phyloP scores from a whole-genome alignment of 2,329 filamentous ascomycete genomes.

The Aureobasidium sp. region DNA sequence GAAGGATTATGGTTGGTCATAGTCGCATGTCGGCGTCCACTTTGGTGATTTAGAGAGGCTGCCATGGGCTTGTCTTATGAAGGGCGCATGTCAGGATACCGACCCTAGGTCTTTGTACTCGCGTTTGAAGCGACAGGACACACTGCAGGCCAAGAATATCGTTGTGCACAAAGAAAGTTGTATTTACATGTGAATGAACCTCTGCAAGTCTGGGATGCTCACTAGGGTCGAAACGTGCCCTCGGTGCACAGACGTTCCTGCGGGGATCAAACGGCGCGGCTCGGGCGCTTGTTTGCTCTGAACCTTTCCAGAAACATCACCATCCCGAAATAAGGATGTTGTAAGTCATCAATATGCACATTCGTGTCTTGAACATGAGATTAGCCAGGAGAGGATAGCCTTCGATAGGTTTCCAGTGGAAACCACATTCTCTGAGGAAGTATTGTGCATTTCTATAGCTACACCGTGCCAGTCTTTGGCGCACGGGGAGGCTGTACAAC shows the following conservation, averaged over 20 bases:
- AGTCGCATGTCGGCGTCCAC: slow-evolving; percentile 12
- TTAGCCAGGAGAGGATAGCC: too few relatives aligned
- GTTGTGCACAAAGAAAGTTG: not conserved
- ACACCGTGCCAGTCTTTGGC: too few relatives aligned
- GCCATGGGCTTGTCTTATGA: slow-evolving; percentile 8
- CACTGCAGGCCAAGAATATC: not conserved
- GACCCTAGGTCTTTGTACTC: not conserved
- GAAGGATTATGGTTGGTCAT: slow-evolving; percentile 10
- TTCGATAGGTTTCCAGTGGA: too few relatives aligned
- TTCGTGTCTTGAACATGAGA: too few relatives aligned
- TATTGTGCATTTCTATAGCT: too few relatives aligned
- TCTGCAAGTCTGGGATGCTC: not conserved
- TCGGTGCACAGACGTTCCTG: not conserved
- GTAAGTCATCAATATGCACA: too few relatives aligned
- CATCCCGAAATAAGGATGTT: too few relatives aligned
- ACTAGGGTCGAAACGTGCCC: not conserved
- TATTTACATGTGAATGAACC: not conserved
- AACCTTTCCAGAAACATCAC: not conserved
- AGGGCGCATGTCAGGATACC: not conserved
- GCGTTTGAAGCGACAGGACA: not conserved
- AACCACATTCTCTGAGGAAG: too few relatives aligned
- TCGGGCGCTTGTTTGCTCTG: not conserved
- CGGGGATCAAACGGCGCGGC: not conserved
- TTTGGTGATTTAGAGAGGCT: slow-evolving; percentile 4
- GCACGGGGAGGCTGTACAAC: not conserved